Evolutionary conservation across 2,329 filamentous ascomycete species (phyloP), one percentile per base, ranked within the genome.

Genomic region (Sporothrix curviconia): DNA sequence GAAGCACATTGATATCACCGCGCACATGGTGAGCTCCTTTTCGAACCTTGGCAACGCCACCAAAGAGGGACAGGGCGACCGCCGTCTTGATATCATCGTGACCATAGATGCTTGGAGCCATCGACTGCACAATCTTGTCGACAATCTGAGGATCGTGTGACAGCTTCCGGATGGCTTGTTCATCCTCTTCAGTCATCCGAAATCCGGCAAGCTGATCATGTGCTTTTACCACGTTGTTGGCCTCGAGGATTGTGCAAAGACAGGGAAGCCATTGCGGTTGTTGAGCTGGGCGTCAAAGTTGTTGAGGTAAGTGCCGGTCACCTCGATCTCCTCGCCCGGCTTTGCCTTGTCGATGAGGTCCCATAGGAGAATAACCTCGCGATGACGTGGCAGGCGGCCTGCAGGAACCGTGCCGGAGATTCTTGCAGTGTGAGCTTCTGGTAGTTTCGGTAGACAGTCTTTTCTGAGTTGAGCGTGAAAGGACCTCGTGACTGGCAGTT

Each of bases 201-300:
- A 99, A 99, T 57, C 94, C 94, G 66, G 94, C 94, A 60, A 99
- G 85, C 73, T 99, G 92, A 70, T 99, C 94, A 69, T 99, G 94
- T 0, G 92, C 87, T 72, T 99, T 99, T 72, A 97, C 86, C 5
- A 97, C 85, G 64, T 99, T 92, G 73, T 99, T 99, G 25, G 95
- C 95, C 72, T 99, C 94, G 4, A 99, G 81, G 59, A 99, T 94
- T 0, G 94, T 99, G 94, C 92, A 71, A 99, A 99, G 36, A 99
- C 94, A 0, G 94, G 94, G 74, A 99, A 97, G 4, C 94, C 94
- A 68, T 97, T 99, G 68, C 94, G 92, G 76, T 96, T 97, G 76
- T 99, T 99, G 56, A 99, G 81, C 65, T 95, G 90, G 3, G 94
- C 92, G 70, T 97, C 92, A 68, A 96, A 99, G 75, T 95, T 97